Base-by-base conservation (phyloP, 176 grass and related monocot genomes). In the Alopecurus myosuroides region DNA sequence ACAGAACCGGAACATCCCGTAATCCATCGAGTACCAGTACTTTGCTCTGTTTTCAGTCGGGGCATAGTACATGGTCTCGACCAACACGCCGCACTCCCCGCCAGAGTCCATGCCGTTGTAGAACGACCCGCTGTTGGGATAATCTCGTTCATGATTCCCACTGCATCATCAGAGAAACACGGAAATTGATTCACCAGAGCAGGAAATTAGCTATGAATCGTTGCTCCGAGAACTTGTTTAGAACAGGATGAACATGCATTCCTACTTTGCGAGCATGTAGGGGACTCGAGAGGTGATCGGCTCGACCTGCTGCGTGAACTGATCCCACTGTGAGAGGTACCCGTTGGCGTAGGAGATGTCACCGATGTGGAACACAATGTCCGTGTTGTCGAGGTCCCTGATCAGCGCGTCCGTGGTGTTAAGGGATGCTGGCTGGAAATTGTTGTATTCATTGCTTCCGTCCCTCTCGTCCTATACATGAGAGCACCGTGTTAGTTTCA, bases 251-350 rank as follows among this genome's bases (percentile, higher is more conserved):
- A 18, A 19, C 12, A 70, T 25, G 37, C 0, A 0, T 14, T 6
- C 2, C 1, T n/a, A 93, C 95, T 91, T 98, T 3, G 93, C 95
- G 45, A 98, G 35, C 95, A 98, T 98, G 51, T 98, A 98, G 10
- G 95, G 95, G 13, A 98, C 89, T 30, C 92, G 92, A 4, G 95
- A 92, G 26, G 95, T 85, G 55, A 98, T 94, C n/a, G 51, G 70
- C 58, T 98, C 87, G 6, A 98, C 91, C 62, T 98, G 95, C 45
- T 92, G 86, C 9, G 95, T 98, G 81, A 98, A 98, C 50, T 98
- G 95, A 79, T 98, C 95, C 95, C 95, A 98, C 40, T 98, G 95
- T 3, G 95, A 98, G 46, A 95, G 78, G 42, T 98, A 98, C 60
- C 95, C 95, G 22, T 98, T 98, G 63, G 95, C 90, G 34, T 98